A percentile compares a stretch with the other conserved stretches of the same genome.
These are phyloP conservation scores for Alternaria longipes DNA, from an alignment of 2,329 filamentous ascomycete species.

Conservation along the genomic window DNA sequence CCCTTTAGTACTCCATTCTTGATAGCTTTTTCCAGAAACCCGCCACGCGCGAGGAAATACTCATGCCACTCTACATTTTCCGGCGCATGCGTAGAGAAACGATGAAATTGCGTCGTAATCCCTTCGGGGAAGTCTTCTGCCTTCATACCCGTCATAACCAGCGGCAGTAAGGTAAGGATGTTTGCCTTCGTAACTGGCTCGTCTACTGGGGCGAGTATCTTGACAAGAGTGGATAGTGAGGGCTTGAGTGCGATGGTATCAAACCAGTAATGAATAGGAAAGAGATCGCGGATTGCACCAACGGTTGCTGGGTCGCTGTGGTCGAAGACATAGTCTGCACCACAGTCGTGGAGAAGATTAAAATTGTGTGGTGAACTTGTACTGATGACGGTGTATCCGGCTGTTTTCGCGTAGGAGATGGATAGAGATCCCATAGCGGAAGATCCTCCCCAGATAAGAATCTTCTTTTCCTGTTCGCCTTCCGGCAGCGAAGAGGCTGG, in stretches of 20 bases:
- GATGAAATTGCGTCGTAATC: slow-evolving; percentile 27
- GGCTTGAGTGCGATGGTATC: slow-evolving; percentile 52
- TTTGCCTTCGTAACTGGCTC: slow-evolving; percentile 30
- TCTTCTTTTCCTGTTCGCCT: slow-evolving; percentile 36
- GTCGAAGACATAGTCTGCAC: slow-evolving; percentile 42
- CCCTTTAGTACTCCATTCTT: slow-evolving; percentile 30
- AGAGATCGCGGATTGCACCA: slow-evolving; percentile 46
- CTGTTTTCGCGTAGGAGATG: slow-evolving; percentile 38
- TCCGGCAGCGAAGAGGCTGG: slow-evolving; percentile 17
- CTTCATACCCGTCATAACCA: slow-evolving; percentile 21
- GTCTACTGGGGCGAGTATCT: slow-evolving; percentile 35
- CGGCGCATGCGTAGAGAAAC: slow-evolving; percentile 30
- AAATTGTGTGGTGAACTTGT: slow-evolving; percentile 35
- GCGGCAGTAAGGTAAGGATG: slow-evolving; percentile 30
- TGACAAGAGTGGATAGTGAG: slow-evolving; percentile 29
- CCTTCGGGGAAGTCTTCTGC: slow-evolving; percentile 28
- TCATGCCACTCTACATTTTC: slow-evolving; percentile 31
- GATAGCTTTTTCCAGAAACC: slow-evolving; percentile 33
- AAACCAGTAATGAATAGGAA: slow-evolving; percentile 52
- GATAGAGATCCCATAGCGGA: slow-evolving; percentile 50
- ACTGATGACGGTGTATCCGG: slow-evolving; percentile 34
- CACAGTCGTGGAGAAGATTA: slow-evolving; percentile 21
- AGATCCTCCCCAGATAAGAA: slow-evolving; percentile 59
- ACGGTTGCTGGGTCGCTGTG: slow-evolving; percentile 53
- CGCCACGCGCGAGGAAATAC: slow-evolving; percentile 28